Evolutionary conservation across 1,284 basidiomycete species (phyloP).

Genomic region (Leccinum solheimii): DNA sequence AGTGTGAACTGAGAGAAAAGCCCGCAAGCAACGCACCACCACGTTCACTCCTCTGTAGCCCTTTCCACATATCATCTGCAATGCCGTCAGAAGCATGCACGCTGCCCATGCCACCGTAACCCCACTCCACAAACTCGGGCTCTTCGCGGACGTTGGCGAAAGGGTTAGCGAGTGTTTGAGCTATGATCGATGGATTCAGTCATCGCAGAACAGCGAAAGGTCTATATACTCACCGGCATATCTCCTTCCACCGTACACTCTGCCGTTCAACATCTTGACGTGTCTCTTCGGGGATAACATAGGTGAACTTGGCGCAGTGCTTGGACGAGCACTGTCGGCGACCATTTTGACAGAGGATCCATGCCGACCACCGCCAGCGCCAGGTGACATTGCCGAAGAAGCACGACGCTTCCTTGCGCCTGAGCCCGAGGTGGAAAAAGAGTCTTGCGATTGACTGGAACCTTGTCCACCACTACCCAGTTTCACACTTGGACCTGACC

Average conservation of each 20-base stretch:
- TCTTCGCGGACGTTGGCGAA: slow-evolving; percentile 58
- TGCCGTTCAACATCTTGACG: slow-evolving; percentile 70
- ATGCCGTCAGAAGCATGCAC: slow-evolving; percentile 42
- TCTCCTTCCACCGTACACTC: slow-evolving; percentile 65
- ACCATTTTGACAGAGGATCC: slow-evolving; percentile 10
- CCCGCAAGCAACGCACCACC: slow-evolving; percentile 24
- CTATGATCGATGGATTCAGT: neutral
- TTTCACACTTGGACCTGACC: slow-evolving; percentile 5
- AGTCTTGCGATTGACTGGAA: neutral
- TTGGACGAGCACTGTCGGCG: slow-evolving; percentile 15
- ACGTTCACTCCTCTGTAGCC: slow-evolving; percentile 32
- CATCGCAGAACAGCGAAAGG: neutral
- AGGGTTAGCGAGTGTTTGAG: slow-evolving; percentile 41
- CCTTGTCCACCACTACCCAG: neutral
- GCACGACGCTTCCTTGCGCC: slow-evolving; percentile 32
- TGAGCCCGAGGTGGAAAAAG: slow-evolving; percentile 23
- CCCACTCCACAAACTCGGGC: slow-evolving; percentile 83
- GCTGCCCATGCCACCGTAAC: slow-evolving; percentile 81
- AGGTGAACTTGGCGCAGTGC: slow-evolving; percentile 13
- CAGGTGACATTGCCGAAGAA: slow-evolving; percentile 24
- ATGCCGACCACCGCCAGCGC: slow-evolving; percentile 36
- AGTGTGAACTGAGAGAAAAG: slow-evolving; percentile 10
- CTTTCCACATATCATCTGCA: slow-evolving; percentile 34
- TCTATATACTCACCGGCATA: slow-evolving; percentile 30
- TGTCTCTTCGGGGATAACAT: slow-evolving; percentile 30